Evolutionary conservation across 495 filamentous ascomycete species (phyloP).

Genomic region (Neurospora sp.): DNA sequence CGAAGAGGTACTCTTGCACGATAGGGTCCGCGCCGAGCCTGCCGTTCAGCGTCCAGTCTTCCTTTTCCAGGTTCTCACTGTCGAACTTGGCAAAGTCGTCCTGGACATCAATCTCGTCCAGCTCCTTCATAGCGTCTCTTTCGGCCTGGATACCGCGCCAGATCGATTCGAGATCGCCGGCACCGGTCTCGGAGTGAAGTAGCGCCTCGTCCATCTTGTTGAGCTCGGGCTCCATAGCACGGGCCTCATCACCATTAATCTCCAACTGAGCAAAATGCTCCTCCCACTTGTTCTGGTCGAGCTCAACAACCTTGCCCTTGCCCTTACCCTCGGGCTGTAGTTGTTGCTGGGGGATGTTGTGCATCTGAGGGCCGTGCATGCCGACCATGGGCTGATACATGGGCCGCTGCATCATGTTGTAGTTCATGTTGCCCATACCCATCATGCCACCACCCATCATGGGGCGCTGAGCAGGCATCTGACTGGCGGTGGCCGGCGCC

Average conservation of each 20-base stretch:
- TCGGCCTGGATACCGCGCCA: conserved; percentile 85
- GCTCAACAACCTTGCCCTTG: conserved; percentile 82
- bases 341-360: conserved; percentile 22
- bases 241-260: conserved; percentile 60
- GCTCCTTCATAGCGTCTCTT: conserved; percentile 55
- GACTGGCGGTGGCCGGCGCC: conserved; percentile 20
- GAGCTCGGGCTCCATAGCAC: conserved; percentile 79
- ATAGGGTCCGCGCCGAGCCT: conserved; percentile 52
- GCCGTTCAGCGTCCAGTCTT: conserved; percentile 39
- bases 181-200: conserved; percentile 45
- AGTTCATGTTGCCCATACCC: conserved; percentile 35
- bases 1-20: conserved; percentile 85
- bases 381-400: conserved; percentile 38
- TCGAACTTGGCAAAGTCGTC: conserved; percentile 56
- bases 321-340: conserved; percentile 57
- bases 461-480: conserved; percentile 48
- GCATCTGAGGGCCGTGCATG: conserved; percentile 41
- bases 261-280: conserved; percentile 88
- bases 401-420: conserved; percentile 33
- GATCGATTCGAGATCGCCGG: conserved; percentile 80
- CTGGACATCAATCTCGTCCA: conserved; percentile 43
- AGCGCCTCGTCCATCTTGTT: conserved; percentile 65
- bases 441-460: conserved; percentile 44
- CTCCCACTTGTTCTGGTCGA: conserved; percentile 92
- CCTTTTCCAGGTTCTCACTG: conserved; percentile 57